phyloP scores from a whole-genome alignment of 2,329 filamentous ascomycete genomes.

The Claviceps digitariae region DNA sequence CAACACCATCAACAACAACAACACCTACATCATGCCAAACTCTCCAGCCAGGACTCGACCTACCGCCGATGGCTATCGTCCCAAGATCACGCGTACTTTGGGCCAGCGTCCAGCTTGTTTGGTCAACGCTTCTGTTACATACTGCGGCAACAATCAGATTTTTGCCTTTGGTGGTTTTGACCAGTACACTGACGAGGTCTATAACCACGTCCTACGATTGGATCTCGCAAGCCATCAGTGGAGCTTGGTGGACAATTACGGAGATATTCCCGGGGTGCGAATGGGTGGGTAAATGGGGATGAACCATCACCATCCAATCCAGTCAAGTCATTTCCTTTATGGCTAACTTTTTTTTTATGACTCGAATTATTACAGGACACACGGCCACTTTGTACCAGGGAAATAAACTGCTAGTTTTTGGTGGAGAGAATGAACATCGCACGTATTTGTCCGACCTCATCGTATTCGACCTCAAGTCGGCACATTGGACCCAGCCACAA shows the following conservation, averaged over 20 bases:
- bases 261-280: conserved; percentile 88
- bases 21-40: conserved; percentile 85
- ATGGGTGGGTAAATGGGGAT: conserved; percentile 51
- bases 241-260: conserved; percentile 96
- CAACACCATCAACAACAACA: conserved; percentile 60
- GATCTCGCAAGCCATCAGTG: conserved; percentile 83
- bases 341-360: conserved; percentile 3
- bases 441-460: conserved; percentile 93
- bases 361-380: conserved; percentile 48
- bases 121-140: conserved; percentile 97
- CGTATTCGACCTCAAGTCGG: conserved; percentile 86
- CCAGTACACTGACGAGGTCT: conserved; percentile 97
- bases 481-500: conserved; percentile 88
- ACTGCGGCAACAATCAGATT: conserved; percentile 93
- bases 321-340: not conserved
- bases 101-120: conserved; percentile 82
- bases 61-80: conserved; percentile 63
- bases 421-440: conserved; percentile 93
- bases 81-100: conserved; percentile 65
- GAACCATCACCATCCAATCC: not conserved
- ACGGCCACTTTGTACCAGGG: conserved; percentile 89
- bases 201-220: conserved; percentile 88
- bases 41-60: conserved; percentile 57
- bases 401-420: conserved; percentile 92
- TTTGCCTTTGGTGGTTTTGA: conserved; percentile 98